Evolutionary conservation across 805 yeast species (phyloP).

Genomic region (Wickerhamiella bombiphila): DNA sequence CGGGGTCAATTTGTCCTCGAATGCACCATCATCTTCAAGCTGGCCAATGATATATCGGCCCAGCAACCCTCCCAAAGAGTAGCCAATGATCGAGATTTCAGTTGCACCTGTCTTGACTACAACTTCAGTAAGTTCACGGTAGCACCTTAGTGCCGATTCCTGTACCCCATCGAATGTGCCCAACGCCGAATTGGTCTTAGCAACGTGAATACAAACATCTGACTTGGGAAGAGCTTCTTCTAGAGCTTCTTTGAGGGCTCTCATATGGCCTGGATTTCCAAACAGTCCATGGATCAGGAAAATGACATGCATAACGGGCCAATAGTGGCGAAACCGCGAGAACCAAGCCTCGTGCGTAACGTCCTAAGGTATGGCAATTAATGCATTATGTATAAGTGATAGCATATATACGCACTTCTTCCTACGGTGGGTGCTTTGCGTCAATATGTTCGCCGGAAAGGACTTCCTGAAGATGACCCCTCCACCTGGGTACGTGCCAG

Average conservation of each 20-base stretch:
- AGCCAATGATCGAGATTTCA: constrained; percentile 64
- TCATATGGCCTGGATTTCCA: constrained; percentile 51
- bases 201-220: constrained; percentile 26
- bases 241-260: constrained; percentile 32
- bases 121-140: constrained; percentile 44
- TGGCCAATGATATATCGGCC: constrained; percentile 67
- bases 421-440: too few relatives aligned
- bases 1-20: constrained; percentile 48
- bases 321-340: too few relatives aligned
- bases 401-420: too few relatives aligned
- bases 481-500: constrained; percentile 83
- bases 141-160: constrained; percentile 43
- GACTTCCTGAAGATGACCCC: constrained; percentile 68
- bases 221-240: constrained; percentile 26
- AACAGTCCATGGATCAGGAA: constrained; percentile 29
- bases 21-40: constrained; percentile 31
- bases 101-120: constrained; percentile 31
- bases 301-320: constrained; percentile 13
- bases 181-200: constrained; percentile 48
- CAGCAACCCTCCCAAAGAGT: constrained; percentile 80
- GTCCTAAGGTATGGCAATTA: too few relatives aligned
- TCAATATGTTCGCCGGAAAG: neutral
- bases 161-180: constrained; percentile 77
- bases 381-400: too few relatives aligned
- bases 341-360: too few relatives aligned